Conservation (phyloP, 768 basidiomycete species). For the Calvatia gigantea region DNA sequence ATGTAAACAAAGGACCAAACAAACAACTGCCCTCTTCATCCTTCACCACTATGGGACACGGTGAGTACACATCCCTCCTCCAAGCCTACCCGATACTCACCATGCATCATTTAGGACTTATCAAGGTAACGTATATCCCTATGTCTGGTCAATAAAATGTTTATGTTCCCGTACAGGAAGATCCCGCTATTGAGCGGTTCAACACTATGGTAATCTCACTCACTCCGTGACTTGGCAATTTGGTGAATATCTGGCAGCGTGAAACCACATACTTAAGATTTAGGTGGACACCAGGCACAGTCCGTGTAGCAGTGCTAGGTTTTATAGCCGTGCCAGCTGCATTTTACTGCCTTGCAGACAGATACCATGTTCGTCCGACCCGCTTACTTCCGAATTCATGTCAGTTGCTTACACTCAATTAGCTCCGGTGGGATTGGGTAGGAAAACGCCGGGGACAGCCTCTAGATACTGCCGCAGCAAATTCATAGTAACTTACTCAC, state of each 20-base stretch:
- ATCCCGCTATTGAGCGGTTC: constrained; percentile 60
- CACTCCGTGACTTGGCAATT: constrained; percentile 5
- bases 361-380: constrained; percentile 36
- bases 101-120: constrained; percentile 38
- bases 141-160: neutral
- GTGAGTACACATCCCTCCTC: constrained; percentile 29
- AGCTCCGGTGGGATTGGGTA: constrained; percentile 55
- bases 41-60: constrained; percentile 49
- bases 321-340: constrained; percentile 62
- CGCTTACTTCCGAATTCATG: neutral
- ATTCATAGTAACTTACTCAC: constrained; percentile 17
- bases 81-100: constrained; percentile 14
- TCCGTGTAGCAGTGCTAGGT: constrained; percentile 59
- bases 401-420: constrained; percentile 11
- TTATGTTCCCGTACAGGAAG: constrained; percentile 27
- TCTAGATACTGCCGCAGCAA: constrained; percentile 17
- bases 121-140: constrained; percentile 43
- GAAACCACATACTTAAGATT: constrained; percentile 84
- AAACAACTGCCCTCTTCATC: constrained; percentile 25
- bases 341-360: constrained; percentile 46
- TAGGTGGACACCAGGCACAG: constrained; percentile 69
- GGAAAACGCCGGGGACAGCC: constrained; percentile 40
- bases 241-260: constrained; percentile 44
- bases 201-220: constrained; percentile 41
- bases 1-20: constrained; percentile 37